These are phyloP conservation scores for Neolentinus lepideus DNA, from an alignment of 1,284 basidiomycete species.

Conservation along the genomic window DNA sequence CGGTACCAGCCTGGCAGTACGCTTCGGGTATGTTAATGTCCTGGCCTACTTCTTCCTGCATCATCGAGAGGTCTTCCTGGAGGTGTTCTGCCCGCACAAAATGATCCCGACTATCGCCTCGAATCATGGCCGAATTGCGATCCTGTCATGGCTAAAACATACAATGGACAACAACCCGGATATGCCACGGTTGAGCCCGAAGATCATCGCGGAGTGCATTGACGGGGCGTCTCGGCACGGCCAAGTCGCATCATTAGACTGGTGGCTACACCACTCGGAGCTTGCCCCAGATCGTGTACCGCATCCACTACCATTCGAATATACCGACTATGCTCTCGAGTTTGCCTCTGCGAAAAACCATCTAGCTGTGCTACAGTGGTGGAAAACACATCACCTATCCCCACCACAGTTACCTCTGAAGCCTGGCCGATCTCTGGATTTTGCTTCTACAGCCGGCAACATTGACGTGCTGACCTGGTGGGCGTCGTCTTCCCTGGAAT, in stretches of 20 bases:
- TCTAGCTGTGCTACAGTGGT: constrained; percentile 72
- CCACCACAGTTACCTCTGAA: constrained; percentile 48
- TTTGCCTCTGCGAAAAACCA: constrained; percentile 69
- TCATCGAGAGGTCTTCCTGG: constrained; percentile 54
- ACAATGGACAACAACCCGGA: constrained; percentile 51
- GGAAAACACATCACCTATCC: constrained; percentile 36
- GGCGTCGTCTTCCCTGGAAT: constrained; percentile 65
- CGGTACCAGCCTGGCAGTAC: constrained; percentile 57
- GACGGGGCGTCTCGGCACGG: constrained; percentile 69
- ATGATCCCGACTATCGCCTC: constrained; percentile 70
- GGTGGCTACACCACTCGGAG: constrained; percentile 42
- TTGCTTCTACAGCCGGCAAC: constrained; percentile 66
- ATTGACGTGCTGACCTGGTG: constrained; percentile 76
- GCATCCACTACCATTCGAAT: constrained; percentile 51
- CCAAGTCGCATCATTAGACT: constrained; percentile 57
- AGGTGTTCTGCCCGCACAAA: constrained; percentile 48
- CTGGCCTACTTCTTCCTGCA: constrained; percentile 63
- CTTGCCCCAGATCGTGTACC: constrained; percentile 9
- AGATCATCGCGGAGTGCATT: constrained; percentile 53
- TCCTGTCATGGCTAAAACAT: constrained; percentile 77
- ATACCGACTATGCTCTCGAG: constrained; percentile 70
- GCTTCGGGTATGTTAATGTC: constrained; percentile 69
- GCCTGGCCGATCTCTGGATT: constrained; percentile 75
- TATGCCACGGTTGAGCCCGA: constrained; percentile 41
- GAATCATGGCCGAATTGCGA: constrained; percentile 59